phyloP scores from a whole-genome alignment of 148 eudicot genomes.

The Fagopyrum tataricum region DNA sequence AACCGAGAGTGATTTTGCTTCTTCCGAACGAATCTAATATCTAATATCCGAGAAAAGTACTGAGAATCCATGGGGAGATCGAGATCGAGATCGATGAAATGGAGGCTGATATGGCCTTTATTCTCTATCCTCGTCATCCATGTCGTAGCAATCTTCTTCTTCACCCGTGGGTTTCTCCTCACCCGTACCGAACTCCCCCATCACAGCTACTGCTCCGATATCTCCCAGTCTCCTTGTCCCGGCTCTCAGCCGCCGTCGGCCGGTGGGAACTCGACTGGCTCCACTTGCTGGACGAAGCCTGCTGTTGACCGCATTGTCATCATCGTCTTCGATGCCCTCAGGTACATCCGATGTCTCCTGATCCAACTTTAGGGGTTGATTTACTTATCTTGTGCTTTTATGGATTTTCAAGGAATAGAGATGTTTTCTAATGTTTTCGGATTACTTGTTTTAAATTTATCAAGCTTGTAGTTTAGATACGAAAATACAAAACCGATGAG shows the following conservation, averaged over 20 bases:
- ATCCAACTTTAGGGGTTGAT: neutral
- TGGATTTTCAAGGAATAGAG: neutral
- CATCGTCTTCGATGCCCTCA: conserved; percentile 85
- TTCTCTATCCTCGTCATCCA: conserved; percentile 47
- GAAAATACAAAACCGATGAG: neutral
- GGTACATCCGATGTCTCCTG: conserved; percentile 21
- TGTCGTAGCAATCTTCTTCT: conserved; percentile 47
- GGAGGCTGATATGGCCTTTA: conserved; percentile 33
- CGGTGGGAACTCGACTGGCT: neutral
- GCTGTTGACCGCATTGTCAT: conserved; percentile 68
- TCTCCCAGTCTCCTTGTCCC: conserved; percentile 51
- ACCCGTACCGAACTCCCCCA: conserved; percentile 86
- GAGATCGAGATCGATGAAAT: conserved; percentile 3
- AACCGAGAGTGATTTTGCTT: too few relatives aligned
- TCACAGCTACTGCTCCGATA: conserved; percentile 62
- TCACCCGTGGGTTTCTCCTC: conserved; percentile 92
- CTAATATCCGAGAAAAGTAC: neutral
- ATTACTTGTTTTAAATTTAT: neutral
- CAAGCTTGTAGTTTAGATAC: neutral
- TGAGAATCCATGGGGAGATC: conserved; percentile 2
- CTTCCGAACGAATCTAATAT: too few relatives aligned
- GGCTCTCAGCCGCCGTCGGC: conserved; percentile 12
- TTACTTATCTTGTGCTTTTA: neutral
- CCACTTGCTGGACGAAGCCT: conserved; percentile 72
- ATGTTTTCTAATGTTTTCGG: neutral